Conservation (phyloP, 192 early-diverging fungal genomes). For the Podila epigama region DNA sequence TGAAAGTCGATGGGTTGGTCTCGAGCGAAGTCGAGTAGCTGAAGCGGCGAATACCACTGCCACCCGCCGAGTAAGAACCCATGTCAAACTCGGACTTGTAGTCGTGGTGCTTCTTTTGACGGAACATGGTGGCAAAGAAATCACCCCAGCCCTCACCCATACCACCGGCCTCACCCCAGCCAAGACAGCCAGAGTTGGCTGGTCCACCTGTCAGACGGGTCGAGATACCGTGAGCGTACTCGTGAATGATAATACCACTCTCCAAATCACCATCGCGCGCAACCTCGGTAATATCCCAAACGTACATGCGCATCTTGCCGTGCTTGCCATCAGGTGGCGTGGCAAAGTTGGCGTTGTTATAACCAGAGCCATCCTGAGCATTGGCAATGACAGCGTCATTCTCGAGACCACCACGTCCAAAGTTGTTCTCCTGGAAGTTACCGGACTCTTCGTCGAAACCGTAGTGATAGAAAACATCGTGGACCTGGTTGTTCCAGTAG, state of each 20-base stretch:
- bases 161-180: conserved; percentile 86
- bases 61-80: conserved; percentile 83
- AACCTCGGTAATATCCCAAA: conserved; percentile 81
- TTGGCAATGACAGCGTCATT: conserved; percentile 90
- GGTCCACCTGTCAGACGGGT: conserved; percentile 93
- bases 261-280: conserved; percentile 89
- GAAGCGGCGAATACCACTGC: conserved; percentile 88
- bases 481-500: conserved; percentile 91
- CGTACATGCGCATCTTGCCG: conserved; percentile 95
- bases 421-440: conserved; percentile 94
- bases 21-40: conserved; percentile 79
- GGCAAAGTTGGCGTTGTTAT: conserved; percentile 95
- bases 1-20: conserved; percentile 86
- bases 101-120: conserved; percentile 62
- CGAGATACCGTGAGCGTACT: conserved; percentile 93
- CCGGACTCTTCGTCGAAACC: conserved; percentile 92
- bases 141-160: conserved; percentile 99
- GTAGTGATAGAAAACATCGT: conserved; percentile 89
- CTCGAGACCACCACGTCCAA: conserved; percentile 77
- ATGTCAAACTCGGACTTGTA: conserved; percentile 76
- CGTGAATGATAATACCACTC: conserved; percentile 93
- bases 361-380: conserved; percentile 91
- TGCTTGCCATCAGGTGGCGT: conserved; percentile 93
- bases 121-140: conserved; percentile 83
- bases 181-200: conserved; percentile 87